phyloP scores from a whole-genome alignment of 2,329 filamentous ascomycete species.

The Colletotrichum graminicola region DNA sequence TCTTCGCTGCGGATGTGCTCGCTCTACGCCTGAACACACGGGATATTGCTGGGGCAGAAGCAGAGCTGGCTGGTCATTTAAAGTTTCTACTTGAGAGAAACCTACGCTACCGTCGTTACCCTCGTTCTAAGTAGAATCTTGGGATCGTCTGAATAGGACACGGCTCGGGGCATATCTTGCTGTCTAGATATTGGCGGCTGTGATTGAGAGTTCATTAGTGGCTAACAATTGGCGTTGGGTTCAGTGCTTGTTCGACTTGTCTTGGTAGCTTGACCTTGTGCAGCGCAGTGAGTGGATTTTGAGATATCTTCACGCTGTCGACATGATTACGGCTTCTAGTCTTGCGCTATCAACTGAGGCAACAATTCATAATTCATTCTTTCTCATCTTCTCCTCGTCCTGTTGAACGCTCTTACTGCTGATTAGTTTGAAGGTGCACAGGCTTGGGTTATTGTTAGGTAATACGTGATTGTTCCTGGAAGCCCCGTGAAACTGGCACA shows the following conservation, averaged over 20 bases:
- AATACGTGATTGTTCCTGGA: too few relatives aligned
- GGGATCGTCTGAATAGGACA: background rate
- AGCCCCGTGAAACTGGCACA: background rate
- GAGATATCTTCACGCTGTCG: background rate
- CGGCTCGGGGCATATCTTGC: background rate
- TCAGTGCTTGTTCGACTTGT: background rate
- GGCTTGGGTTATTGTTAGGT: background rate
- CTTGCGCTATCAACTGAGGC: background rate
- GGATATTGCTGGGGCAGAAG: background rate
- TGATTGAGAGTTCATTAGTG: background rate
- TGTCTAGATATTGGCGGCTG: background rate
- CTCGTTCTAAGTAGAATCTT: background rate
- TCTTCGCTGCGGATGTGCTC: background rate
- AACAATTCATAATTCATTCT: too few relatives aligned
- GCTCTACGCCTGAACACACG: background rate
- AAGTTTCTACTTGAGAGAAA: background rate
- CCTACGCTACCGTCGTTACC: background rate
- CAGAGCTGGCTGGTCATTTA: background rate
- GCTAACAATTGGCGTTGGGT: background rate
- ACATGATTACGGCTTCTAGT: background rate
- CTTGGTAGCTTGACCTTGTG: background rate
- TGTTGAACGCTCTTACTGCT: background rate
- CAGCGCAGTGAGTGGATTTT: slow-evolving; percentile 8
- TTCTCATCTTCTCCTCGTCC: background rate
- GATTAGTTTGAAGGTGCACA: background rate